Evolutionary conservation across 2,329 filamentous ascomycete species (phyloP).

Genomic region (Epichloe bromicola): DNA sequence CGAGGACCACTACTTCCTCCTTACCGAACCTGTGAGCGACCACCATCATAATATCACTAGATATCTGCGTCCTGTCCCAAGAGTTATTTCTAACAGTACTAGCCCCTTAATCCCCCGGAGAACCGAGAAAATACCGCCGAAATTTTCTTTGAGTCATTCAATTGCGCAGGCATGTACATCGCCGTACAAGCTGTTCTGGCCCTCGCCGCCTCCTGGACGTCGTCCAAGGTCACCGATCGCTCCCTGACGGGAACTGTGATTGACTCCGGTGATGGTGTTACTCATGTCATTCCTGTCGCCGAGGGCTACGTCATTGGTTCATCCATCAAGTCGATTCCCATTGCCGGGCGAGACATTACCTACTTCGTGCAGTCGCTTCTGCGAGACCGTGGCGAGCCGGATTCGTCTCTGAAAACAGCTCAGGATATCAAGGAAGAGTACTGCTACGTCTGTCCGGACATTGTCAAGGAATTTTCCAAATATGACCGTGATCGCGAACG

Average conservation of each 20-base stretch:
- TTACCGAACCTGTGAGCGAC: conserved; percentile 83
- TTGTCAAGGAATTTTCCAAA: conserved; percentile 93
- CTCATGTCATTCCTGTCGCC: conserved; percentile 95
- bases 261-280: conserved; percentile 96
- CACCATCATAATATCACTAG: neutral
- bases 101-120: conserved; percentile 98
- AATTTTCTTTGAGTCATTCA: conserved; percentile 99
- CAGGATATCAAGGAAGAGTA: conserved; percentile 98
- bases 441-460: conserved; percentile 96
- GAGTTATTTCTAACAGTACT: neutral
- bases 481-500: conserved; percentile 88
- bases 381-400: conserved; percentile 88
- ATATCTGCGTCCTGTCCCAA: neutral
- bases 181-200: conserved; percentile 95
- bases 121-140: conserved; percentile 98
- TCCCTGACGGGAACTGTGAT: conserved; percentile 96
- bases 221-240: conserved; percentile 90
- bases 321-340: conserved; percentile 97
- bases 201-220: conserved; percentile 95
- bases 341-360: conserved; percentile 94
- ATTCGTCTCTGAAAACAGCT: conserved; percentile 92
- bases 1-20: conserved; percentile 95
- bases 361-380: conserved; percentile 97
- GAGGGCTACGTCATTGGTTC: conserved; percentile 98
- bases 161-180: conserved; percentile 97